A percentile compares a stretch with the other conserved stretches of the same genome.
Conservation (phyloP, 345 rosid genomes). For the Luvunga scandens region DNA sequence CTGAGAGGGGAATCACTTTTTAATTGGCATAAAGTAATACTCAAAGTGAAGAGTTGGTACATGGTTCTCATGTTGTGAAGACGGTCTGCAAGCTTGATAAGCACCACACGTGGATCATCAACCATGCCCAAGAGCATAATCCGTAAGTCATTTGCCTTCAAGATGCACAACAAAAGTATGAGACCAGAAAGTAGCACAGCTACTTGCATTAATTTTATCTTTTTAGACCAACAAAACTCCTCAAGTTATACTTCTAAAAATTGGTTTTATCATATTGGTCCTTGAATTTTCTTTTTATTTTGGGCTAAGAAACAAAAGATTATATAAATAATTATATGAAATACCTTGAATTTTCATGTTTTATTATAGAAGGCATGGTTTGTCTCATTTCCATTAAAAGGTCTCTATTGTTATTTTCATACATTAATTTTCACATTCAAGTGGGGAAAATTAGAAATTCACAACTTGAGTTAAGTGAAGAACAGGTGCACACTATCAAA, state of each 20-base stretch:
- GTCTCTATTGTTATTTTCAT: neutral
- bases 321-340: no score
- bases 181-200: constrained; percentile 12
- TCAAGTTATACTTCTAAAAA: neutral
- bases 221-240: constrained; percentile 1
- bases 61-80: constrained; percentile 87
- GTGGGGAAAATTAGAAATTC: neutral
- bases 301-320: no score
- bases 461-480: neutral
- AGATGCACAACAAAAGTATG: constrained; percentile 3
- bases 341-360: neutral
- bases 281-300: neutral
- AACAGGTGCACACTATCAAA: neutral
- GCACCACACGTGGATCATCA: constrained; percentile 79
- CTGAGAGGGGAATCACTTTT: neutral
- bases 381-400: neutral
- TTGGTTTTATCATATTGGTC: neutral
- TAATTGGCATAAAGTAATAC: neutral
- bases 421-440: neutral
- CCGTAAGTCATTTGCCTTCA: constrained; percentile 58
- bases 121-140: constrained; percentile 83
- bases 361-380: neutral
- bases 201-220: neutral
- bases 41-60: constrained; percentile 33
- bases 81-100: constrained; percentile 79